Conservation (phyloP, 164 flowering plant species). For the Amborella trichopoda region DNA sequence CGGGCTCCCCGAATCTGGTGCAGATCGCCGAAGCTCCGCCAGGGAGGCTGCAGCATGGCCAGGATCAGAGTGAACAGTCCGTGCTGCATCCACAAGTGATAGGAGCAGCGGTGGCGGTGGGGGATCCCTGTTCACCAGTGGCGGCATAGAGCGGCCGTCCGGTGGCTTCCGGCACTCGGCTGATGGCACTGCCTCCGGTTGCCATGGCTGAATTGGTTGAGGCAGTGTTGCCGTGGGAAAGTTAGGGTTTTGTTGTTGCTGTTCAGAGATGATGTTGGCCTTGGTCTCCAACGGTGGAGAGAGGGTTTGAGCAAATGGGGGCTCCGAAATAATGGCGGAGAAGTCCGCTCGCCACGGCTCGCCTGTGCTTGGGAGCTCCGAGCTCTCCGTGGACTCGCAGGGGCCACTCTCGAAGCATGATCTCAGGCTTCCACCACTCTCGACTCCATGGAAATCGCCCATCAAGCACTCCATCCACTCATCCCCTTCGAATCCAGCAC, state of each 20-base stretch:
- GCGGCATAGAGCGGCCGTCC: no score
- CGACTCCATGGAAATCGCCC: conserved; percentile 15
- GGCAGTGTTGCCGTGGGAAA: no score
- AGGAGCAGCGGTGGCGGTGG: conserved; percentile 39
- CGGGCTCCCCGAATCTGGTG: conserved; percentile 56
- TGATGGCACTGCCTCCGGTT: no score
- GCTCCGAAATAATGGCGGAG: conserved; percentile 29
- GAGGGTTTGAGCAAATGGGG: no score
- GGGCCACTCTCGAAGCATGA: conserved; percentile 1
- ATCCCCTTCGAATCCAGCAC: conserved; percentile 59
- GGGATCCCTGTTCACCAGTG: no score
- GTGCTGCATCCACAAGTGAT: conserved; percentile 53
- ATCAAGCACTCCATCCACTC: conserved; percentile 94
- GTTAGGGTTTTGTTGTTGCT: conserved; percentile 14
- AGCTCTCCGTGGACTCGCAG: conserved; percentile 43
- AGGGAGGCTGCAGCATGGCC: conserved; percentile 36
- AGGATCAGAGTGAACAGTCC: conserved; percentile 41
- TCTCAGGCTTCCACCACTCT: conserved; percentile 17
- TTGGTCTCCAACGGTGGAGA: conserved; percentile 43
- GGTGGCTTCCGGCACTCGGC: no score
- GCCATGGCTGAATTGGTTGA: no score
- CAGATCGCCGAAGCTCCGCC: conserved; percentile 36
- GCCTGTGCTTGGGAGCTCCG: conserved; percentile 38
- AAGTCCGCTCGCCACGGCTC: conserved; percentile 44
- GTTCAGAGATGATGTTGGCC: conserved; percentile 34